Conservation (phyloP, 1,139 yeast species). For the Eremothecium coryli region DNA sequence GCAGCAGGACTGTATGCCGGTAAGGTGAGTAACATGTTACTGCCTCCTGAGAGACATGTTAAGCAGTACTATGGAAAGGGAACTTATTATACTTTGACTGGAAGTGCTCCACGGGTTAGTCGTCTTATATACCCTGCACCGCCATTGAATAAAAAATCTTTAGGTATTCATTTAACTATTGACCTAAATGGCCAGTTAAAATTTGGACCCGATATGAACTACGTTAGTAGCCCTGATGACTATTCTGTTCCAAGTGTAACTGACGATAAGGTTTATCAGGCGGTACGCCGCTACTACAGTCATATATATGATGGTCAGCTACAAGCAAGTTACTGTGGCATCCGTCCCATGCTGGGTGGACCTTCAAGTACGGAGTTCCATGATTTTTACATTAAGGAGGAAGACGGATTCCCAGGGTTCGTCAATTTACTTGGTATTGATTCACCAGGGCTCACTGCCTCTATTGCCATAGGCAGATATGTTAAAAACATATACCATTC, state of each 20-base stretch:
- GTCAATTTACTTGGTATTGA: conserved; percentile 76
- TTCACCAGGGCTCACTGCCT: conserved; percentile 79
- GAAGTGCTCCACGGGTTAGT: conserved; percentile 33
- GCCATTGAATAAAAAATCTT: conserved; percentile 56
- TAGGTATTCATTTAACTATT: conserved; percentile 81
- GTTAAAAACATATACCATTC: conserved; percentile 43
- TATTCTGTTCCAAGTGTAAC: conserved; percentile 42
- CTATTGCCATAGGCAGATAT: conserved; percentile 73
- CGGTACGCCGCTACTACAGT: conserved; percentile 58
- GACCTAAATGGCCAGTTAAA: conserved; percentile 72
- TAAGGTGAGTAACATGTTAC: conserved; percentile 54
- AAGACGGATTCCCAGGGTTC: conserved; percentile 66
- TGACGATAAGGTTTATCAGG: conserved; percentile 46
- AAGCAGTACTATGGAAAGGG: conserved; percentile 72
- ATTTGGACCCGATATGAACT: conserved; percentile 87
- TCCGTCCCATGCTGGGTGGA: conserved; percentile 63
- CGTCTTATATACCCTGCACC: conserved; percentile 73
- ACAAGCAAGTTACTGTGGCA: conserved; percentile 67
- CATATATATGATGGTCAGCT: conserved; percentile 42
- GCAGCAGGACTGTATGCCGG: too few species aligned
- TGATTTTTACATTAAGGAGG: conserved; percentile 64
- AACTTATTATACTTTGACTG: conserved; percentile 44
- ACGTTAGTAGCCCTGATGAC: conserved; percentile 50
- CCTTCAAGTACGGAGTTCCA: conserved; percentile 42
- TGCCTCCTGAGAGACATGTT: conserved; percentile 54